Percentiles rank a stretch among this genome's conserved stretches.
phyloP scores from a whole-genome alignment of 2,329 filamentous ascomycete genomes.

The Nemania sp. region DNA sequence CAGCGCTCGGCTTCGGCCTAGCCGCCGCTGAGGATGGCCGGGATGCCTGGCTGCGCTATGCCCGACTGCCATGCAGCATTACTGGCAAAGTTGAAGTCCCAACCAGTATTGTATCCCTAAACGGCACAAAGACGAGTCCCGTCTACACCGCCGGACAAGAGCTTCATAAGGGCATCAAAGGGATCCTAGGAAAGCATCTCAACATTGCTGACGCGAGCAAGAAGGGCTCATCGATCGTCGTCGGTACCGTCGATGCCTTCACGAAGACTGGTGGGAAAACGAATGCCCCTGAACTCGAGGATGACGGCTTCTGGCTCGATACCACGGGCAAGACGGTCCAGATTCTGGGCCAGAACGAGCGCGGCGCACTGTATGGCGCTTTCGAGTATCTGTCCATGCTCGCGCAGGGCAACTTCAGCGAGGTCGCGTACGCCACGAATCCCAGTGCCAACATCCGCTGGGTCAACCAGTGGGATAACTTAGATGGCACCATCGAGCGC shows the following conservation, averaged over 20 bases:
- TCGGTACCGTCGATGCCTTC: slow-evolving; percentile 54
- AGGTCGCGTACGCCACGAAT: slow-evolving; percentile 57
- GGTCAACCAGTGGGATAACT: slow-evolving; percentile 76
- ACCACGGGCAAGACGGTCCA: slow-evolving; percentile 50
- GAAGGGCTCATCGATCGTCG: slow-evolving; percentile 44
- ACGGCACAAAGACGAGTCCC: slow-evolving; percentile 56
- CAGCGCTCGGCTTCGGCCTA: slow-evolving; percentile 38
- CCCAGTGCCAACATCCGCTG: slow-evolving; percentile 59
- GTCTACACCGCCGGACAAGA: slow-evolving; percentile 63
- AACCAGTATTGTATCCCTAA: slow-evolving; percentile 55
- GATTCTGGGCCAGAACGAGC: slow-evolving; percentile 67
- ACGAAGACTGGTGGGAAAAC: slow-evolving; percentile 40
- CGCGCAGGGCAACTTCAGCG: slow-evolving; percentile 44
- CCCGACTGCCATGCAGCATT: slow-evolving; percentile 48
- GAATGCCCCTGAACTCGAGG: slow-evolving; percentile 47
- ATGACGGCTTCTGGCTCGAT: slow-evolving; percentile 65
- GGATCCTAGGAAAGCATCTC: slow-evolving; percentile 58
- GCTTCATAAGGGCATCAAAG: slow-evolving; percentile 58
- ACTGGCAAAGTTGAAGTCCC: slow-evolving; percentile 48
- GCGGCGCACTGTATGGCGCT: slow-evolving; percentile 68
- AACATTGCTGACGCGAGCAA: slow-evolving; percentile 32
- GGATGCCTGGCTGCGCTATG: slow-evolving; percentile 67
- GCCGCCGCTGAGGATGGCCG: slow-evolving; percentile 62
- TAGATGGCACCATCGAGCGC: slow-evolving; percentile 68
- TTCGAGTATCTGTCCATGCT: slow-evolving; percentile 70